A percentile compares a stretch with the other conserved stretches of the same genome.
These are phyloP conservation scores for Cenchrus purpureus DNA, from an alignment of 176 grass and related monocot species.

Conservation along the genomic window DNA sequence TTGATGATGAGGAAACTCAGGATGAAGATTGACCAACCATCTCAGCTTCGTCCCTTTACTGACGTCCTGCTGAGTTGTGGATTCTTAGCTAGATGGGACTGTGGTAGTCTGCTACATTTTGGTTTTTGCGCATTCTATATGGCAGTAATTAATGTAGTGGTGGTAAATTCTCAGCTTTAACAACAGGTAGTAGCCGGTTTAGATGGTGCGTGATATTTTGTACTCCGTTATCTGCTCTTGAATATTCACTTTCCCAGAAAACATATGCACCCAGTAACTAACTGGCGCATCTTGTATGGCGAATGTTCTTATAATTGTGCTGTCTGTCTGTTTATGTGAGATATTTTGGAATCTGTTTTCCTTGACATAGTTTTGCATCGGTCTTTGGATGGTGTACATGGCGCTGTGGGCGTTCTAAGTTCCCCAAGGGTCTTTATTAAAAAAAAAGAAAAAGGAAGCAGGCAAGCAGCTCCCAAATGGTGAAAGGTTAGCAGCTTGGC, in stretches of 20 bases:
- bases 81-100: slow-evolving; percentile 37
- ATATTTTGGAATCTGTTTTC: background rate
- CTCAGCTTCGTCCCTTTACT: background rate
- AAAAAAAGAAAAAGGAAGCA: too few relatives aligned
- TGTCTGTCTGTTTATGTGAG: background rate
- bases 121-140: background rate
- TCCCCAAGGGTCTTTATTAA: too few relatives aligned
- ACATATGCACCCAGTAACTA: too few relatives aligned
- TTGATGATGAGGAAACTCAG: slow-evolving; percentile 75
- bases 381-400: too few relatives aligned
- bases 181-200: background rate
- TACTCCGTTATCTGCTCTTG: background rate
- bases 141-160: background rate
- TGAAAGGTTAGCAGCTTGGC: too few relatives aligned
- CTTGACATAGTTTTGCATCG: background rate
- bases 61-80: background rate
- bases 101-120: background rate
- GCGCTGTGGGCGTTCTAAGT: too few relatives aligned
- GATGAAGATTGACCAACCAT: slow-evolving; percentile 64
- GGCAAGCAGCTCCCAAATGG: too few relatives aligned
- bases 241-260: background rate
- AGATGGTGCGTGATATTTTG: background rate
- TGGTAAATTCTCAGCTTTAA: background rate
- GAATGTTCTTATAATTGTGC: background rate
- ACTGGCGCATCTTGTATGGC: too few relatives aligned